Evolutionary conservation across 306 rosid genomes (phyloP).

Genomic region (Begonia loranthoides): DNA sequence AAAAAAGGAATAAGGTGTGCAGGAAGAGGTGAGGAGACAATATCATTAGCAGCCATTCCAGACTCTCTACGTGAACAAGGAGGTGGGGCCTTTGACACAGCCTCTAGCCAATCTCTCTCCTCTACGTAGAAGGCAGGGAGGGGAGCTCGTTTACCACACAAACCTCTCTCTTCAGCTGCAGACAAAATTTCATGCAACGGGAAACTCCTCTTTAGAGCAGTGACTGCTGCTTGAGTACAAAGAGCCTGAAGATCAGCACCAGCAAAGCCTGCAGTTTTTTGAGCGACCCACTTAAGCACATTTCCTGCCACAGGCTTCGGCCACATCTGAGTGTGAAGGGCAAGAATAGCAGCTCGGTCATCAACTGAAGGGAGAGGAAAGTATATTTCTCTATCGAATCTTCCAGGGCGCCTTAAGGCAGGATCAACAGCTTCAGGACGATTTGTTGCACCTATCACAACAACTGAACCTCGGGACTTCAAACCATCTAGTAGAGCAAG

Average conservation of each 20-base stretch:
- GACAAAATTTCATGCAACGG: conserved; percentile 76
- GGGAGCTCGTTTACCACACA: conserved; percentile 36
- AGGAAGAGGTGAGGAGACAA: conserved; percentile 74
- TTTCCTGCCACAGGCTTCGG: conserved; percentile 73
- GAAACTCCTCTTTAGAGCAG: conserved; percentile 82
- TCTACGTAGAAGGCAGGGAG: conserved; percentile 82
- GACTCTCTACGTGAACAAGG: conserved; percentile 96
- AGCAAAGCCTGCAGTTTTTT: conserved; percentile 79
- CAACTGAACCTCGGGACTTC: conserved; percentile 93
- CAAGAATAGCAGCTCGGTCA: conserved; percentile 92
- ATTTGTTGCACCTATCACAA: conserved; percentile 95
- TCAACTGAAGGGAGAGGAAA: conserved; percentile 83
- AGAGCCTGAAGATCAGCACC: conserved; percentile 99
- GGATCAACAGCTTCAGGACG: conserved; percentile 99
- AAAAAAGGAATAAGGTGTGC: conserved; percentile 67
- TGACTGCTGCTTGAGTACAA: conserved; percentile 91
- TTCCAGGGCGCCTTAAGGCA: conserved; percentile 90
- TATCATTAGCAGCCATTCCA: conserved; percentile 87
- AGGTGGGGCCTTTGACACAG: conserved; percentile 52
- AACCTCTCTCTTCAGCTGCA: conserved; percentile 42
- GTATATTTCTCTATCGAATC: conserved; percentile 92
- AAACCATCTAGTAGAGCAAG: conserved; percentile 96
- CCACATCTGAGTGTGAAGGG: conserved; percentile 94
- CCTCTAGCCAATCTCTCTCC: conserved; percentile 98
- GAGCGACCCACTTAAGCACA: conserved; percentile 75